Evolutionary conservation across 225 moss, liverwort and hornwort genomes (phyloP), one percentile per base, ranked within the genome.

Genomic region (Physcomitrium patens): DNA sequence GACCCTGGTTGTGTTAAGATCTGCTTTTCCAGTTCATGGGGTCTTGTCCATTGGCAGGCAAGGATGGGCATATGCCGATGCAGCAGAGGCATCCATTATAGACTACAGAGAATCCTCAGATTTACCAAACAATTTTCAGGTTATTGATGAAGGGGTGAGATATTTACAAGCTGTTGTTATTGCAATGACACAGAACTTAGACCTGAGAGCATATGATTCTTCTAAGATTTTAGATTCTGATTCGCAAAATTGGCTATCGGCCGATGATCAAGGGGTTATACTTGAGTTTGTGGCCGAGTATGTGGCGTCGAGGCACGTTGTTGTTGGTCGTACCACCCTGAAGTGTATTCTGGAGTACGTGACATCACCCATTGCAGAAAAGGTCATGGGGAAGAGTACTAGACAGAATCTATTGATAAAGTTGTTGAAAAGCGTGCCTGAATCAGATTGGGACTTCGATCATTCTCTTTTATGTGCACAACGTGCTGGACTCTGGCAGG

Each of bases 251-350:
- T 87, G 86, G 87, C 87, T 85, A 72, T 76, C 80, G 27, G 60
- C 69, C 10, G 75, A 63, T 76, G 80, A 90, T 66, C 67, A 52
- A 65, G 86, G 78, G 8, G 69, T 63, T 52, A 72, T 90, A 71
- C 82, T 90, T 46, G 80, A 86, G 41, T 90, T 90, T 65, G 80
- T 90, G 56, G 90, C 90, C 12, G 78, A 81, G 69, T 87, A 84
- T 77, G 90, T 82, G 17, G 90, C 90, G 37, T 80, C 78, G 60
- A 83, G 73, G 56, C 84, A 87, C 75, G 85, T 84, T 53, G 76
- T 80, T 71, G 87, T 87, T 15, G 74, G 84, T 22, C 42, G 69
- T 64, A 69, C 63, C 42, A 82, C 82, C 57, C 67, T 90, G 69
- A 72, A 68, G 28, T 57, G 49, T 31, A 77, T 90, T 42, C 60